Base-by-base conservation (phyloP, 176 grass and related monocot species). In the Rhynchospora pubera region DNA sequence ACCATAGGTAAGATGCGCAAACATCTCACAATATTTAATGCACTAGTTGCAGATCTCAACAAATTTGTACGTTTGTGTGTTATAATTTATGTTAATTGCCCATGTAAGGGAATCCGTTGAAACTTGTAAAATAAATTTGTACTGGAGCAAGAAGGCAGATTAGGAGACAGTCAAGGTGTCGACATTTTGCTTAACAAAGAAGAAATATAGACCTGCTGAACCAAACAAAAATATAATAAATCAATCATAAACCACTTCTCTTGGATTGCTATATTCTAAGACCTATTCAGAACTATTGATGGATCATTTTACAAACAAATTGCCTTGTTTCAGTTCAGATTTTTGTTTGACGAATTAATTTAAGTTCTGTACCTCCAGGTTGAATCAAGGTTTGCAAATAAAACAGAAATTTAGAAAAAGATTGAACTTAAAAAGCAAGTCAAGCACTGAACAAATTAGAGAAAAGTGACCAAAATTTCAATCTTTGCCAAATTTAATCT, bases 71-170 rank as follows among this genome's bases (percentile, higher is more conserved):
- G 2, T 39, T 39, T 39, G 1, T n/a, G n/a, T n/a, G n/a, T n/a
- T n/a, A n/a, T n/a, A n/a, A n/a, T n/a, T n/a, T 39, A 39, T 39
- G 34, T 39, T 39, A 39, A 56, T 76, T 77, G 72, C 24, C 3
- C 72, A 30, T 10, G 72, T 56, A 77, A 56, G 50, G 55, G 72
- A 56, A 77, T 77, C 72, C 32, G 50, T 77, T 77, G 72, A 50
- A 28, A 22, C 50, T 48, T 77, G 14, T 30, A 55, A 77, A 56
- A 32, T 55, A 56, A 77, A 77, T 28, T 32, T 32, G 72, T 56
- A 56, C 47, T 56, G 1, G 0, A 30, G 71, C 5, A 53, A 76
- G 71, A 76, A 76, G 12, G 12, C 23, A 55, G 22, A 76, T 55
- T 10, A 52, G 71, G 50, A 56, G 50, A 56, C 48, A 56, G 48